These are phyloP conservation scores for Vitis hybrid DNA, from an alignment of 177 flowering plant species.

Conservation along the genomic window DNA sequence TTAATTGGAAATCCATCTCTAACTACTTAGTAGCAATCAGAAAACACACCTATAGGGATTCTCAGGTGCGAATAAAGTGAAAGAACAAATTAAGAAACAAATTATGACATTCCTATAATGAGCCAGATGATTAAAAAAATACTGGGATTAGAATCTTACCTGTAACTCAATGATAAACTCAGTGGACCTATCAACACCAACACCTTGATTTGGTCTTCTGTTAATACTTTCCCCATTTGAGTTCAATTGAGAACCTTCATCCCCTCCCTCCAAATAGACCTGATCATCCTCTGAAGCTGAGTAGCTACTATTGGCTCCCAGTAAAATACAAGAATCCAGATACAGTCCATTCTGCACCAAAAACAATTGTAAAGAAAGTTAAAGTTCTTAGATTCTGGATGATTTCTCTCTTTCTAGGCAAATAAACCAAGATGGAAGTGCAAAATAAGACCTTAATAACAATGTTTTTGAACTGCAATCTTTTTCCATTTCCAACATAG, in stretches of 20 bases:
- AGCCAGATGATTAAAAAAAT: not conserved
- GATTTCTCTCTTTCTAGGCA: not conserved
- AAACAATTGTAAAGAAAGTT: not conserved
- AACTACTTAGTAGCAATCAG: no score
- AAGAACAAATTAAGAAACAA: not conserved
- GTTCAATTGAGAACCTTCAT: conserved; percentile 27
- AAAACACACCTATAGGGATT: no score
- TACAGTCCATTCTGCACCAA: conserved; percentile 66
- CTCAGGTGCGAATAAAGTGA: no score
- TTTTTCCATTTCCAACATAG: conserved; percentile 83
- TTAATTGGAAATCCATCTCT: no score
- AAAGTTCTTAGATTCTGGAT: not conserved
- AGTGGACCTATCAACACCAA: conserved; percentile 33
- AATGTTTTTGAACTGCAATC: conserved; percentile 79
- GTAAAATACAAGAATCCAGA: conserved; percentile 80
- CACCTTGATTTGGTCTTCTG: conserved; percentile 27
- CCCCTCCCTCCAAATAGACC: conserved; percentile 50
- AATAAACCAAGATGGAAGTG: not conserved
- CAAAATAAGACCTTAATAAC: conserved; percentile 55
- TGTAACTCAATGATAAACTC: conserved; percentile 76
- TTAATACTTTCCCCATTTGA: conserved; percentile 24
- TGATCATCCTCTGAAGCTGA: conserved; percentile 70
- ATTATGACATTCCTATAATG: not conserved
- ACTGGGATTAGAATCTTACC: conserved; percentile 34
- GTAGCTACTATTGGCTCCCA: conserved; percentile 84